A percentile compares a stretch with the other conserved stretches of the same genome.
Conservation (phyloP, 768 basidiomycete species). For the Steccherinum ochraceum region DNA sequence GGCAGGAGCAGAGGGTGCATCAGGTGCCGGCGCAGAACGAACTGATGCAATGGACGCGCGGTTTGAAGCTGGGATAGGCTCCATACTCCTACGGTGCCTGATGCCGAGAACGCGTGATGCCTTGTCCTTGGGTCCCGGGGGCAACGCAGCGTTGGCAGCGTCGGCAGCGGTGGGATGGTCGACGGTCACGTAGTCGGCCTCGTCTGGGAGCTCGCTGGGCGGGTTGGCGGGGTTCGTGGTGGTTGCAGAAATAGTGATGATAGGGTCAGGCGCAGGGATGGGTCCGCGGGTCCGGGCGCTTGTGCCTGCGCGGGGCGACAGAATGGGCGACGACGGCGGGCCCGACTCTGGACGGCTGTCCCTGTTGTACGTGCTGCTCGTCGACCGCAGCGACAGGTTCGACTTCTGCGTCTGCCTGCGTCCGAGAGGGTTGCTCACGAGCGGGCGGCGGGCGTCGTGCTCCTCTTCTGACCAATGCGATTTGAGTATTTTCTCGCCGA, state of each 20-base stretch:
- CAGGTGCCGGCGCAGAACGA: slow-evolving; percentile 40
- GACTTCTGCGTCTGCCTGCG: slow-evolving; percentile 20
- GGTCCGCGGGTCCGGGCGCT: slow-evolving; percentile 14
- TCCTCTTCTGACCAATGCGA: slow-evolving; percentile 47
- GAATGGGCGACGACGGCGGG: not conserved
- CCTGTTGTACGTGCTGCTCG: slow-evolving; percentile 10
- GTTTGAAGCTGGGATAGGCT: slow-evolving; percentile 66
- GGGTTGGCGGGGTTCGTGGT: slow-evolving; percentile 15
- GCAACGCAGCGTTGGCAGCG: slow-evolving; percentile 7
- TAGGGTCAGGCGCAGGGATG: slow-evolving; percentile 36
- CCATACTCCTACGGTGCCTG: slow-evolving; percentile 71
- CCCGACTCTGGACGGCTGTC: slow-evolving; percentile 5
- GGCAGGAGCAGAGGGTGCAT: slow-evolving; percentile 48
- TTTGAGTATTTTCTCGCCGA: slow-evolving; percentile 39
- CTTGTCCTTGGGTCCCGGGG: slow-evolving; percentile 49
- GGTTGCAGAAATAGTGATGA: slow-evolving; percentile 44
- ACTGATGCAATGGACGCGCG: slow-evolving; percentile 77
- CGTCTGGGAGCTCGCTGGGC: slow-evolving; percentile 28
- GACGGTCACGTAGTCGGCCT: slow-evolving; percentile 68
- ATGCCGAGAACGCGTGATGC: slow-evolving; percentile 76
- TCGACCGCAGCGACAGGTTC: slow-evolving; percentile 24
- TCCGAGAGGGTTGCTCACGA: slow-evolving; percentile 13
- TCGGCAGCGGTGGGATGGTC: slow-evolving; percentile 22
- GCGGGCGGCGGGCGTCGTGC: slow-evolving; percentile 20
- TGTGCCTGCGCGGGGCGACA: slow-evolving; percentile 1